Evolutionary conservation across 2,329 filamentous ascomycete genomes (phyloP).

Genomic region (Aspergillus ruber): DNA sequence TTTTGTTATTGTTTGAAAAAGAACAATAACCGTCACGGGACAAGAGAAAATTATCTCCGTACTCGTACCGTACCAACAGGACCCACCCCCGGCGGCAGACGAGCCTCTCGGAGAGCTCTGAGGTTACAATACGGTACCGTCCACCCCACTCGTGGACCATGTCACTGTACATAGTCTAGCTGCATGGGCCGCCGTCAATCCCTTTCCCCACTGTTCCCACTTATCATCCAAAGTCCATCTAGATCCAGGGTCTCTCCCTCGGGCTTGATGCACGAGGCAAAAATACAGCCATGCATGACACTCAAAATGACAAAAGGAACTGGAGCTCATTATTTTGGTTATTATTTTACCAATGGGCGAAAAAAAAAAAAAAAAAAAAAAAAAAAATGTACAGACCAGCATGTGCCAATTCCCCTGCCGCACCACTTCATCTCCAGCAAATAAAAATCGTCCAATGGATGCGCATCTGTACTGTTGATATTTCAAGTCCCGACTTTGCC

Average conservation of each 20-base stretch:
- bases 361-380: too few relatives aligned
- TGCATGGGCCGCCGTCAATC: constrained; percentile 32
- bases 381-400: too few relatives aligned
- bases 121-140: neutral
- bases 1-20: too few relatives aligned
- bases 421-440: constrained; percentile 9
- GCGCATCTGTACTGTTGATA: constrained; percentile 11
- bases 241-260: constrained; percentile 33
- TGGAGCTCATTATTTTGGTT: constrained; percentile 8
- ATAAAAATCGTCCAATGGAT: constrained; percentile 15
- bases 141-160: constrained; percentile 19
- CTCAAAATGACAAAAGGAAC: constrained; percentile 33
- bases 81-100: neutral
- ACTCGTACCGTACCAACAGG: neutral
- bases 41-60: neutral
- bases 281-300: constrained; percentile 35
- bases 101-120: neutral
- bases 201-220: constrained; percentile 19
- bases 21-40: too few relatives aligned
- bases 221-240: constrained; percentile 26
- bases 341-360: constrained; percentile 7
- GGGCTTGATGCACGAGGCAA: constrained; percentile 24
- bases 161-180: constrained; percentile 18
- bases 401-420: neutral
- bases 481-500: constrained; percentile 1